phyloP scores from a whole-genome alignment of 148 eudicot species.

The Spergularia bocconei region DNA sequence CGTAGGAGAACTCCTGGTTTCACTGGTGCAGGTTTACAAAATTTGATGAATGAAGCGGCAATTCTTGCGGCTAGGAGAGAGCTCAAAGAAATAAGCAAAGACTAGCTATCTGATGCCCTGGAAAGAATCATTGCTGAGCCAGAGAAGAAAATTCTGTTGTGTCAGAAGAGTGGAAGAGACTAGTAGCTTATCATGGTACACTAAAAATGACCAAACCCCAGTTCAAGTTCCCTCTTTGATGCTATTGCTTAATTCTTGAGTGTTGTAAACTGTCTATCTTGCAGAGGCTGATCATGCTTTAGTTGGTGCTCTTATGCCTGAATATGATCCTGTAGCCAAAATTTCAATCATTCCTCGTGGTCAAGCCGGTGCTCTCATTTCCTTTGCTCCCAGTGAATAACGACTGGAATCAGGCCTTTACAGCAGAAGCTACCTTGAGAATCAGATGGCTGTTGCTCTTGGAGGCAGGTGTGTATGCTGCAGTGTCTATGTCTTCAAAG shows the following conservation, averaged over 20 bases:
- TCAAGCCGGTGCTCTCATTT: slow-evolving; percentile 98
- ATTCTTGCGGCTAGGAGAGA: slow-evolving; percentile 96
- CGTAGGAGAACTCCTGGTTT: slow-evolving; percentile 98
- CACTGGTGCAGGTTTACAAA: slow-evolving; percentile 97
- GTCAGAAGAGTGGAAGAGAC: slow-evolving; percentile 91
- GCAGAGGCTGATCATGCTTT: slow-evolving; percentile 99
- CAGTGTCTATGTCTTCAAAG: not conserved
- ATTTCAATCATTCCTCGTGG: slow-evolving; percentile 99
- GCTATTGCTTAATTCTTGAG: slow-evolving; percentile 5
- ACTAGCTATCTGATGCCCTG: slow-evolving; percentile 91
- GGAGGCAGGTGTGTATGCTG: slow-evolving; percentile 76
- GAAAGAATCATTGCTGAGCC: slow-evolving; percentile 99
- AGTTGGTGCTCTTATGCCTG: slow-evolving; percentile 99
- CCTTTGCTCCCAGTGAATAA: slow-evolving; percentile 98
- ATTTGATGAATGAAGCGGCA: slow-evolving; percentile 98
- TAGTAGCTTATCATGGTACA: slow-evolving; percentile 95
- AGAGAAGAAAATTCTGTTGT: slow-evolving; percentile 99
- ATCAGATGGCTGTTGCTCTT: slow-evolving; percentile 99
- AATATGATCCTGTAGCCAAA: slow-evolving; percentile 96
- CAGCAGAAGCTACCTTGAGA: slow-evolving; percentile 93
- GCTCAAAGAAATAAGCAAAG: slow-evolving; percentile 98
- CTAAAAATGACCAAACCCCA: not conserved
- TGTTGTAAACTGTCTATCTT: slow-evolving; percentile 13
- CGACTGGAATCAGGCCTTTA: slow-evolving; percentile 96
- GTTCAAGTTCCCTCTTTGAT: not conserved